Percentiles rank a stretch among this genome's conserved stretches.
Conservation (phyloP, 352 stramenopile species). For the Globisporangium spiculum region DNA sequence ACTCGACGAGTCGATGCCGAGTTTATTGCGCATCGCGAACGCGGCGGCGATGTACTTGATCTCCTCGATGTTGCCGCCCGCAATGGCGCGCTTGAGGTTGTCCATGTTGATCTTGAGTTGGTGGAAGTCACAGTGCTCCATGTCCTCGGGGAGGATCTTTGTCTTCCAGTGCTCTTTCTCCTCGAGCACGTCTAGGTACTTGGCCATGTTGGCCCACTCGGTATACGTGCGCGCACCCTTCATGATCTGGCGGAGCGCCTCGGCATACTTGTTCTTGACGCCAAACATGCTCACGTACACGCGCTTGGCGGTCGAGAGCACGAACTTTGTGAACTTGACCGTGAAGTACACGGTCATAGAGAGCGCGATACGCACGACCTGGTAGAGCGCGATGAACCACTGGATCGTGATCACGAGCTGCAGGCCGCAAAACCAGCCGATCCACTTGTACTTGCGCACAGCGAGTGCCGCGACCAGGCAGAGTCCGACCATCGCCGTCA, state of each 20-base stretch:
- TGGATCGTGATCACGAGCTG: conserved; percentile 61
- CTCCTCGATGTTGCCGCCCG: conserved; percentile 38
- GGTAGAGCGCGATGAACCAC: conserved; percentile 64
- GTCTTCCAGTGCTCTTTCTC: conserved; percentile 62
- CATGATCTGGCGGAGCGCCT: conserved; percentile 57
- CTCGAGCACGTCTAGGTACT: conserved; percentile 59
- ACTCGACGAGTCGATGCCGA: conserved; percentile 48
- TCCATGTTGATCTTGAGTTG: conserved; percentile 45
- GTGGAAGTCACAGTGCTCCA: conserved; percentile 59
- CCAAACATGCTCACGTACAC: conserved; percentile 34
- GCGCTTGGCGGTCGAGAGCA: conserved; percentile 22
- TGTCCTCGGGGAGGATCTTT: conserved; percentile 36
- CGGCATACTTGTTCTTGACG: conserved; percentile 49
- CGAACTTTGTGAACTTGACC: conserved; percentile 50
- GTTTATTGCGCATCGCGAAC: conserved; percentile 63
- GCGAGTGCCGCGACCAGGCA: conserved; percentile 22
- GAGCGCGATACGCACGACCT: conserved; percentile 55
- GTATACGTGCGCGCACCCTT: conserved; percentile 47
- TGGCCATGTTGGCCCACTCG: conserved; percentile 62
- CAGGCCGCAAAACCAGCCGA: conserved; percentile 57
- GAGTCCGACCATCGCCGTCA: conserved; percentile 25
- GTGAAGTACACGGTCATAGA: conserved; percentile 48
- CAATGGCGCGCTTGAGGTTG: conserved; percentile 30
- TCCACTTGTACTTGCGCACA: conserved; percentile 55
- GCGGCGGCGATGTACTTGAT: conserved; percentile 61